Percentiles rank a stretch among this genome's conserved stretches.
phyloP scores from a whole-genome alignment of 345 rosid genomes.

The Erucastrum elatum region DNA sequence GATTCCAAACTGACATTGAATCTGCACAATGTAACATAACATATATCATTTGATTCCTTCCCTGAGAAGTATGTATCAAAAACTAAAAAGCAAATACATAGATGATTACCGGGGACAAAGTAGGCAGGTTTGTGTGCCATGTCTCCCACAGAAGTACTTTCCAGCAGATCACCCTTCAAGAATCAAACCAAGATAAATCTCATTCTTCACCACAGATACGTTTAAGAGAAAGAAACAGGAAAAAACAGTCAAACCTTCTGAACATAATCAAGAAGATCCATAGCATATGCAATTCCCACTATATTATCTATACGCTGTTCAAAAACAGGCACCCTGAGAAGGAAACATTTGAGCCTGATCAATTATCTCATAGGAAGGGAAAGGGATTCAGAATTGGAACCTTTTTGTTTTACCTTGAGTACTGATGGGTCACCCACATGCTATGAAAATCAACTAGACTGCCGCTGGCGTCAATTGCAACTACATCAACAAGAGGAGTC shows the following conservation, averaged over 20 bases:
- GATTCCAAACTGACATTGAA: constrained; percentile 99
- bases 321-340: constrained; percentile 91
- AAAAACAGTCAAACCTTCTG: constrained; percentile 67
- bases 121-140: constrained; percentile 99
- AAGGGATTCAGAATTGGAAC: background rate
- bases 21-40: constrained; percentile 53
- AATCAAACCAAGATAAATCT: constrained; percentile 54
- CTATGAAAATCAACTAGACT: constrained; percentile 81
- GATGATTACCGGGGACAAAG: constrained; percentile 84
- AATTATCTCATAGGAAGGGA: background rate
- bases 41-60: constrained; percentile 7
- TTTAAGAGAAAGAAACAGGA: constrained; percentile 38
- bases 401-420: constrained; percentile 63
- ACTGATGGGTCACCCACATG: constrained; percentile 96
- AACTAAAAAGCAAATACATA: constrained; percentile 10
- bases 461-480: constrained; percentile 87
- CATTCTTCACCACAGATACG: constrained; percentile 44
- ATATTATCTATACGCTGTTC: constrained; percentile 98
- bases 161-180: constrained; percentile 94
- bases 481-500: constrained; percentile 99
- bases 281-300: constrained; percentile 95
- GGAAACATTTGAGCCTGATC: constrained; percentile 31
- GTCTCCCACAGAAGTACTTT: constrained; percentile 76
- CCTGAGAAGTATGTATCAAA: constrained; percentile 1
- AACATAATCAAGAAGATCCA: constrained; percentile 93